A percentile compares a stretch with the other conserved stretches of the same genome.
Conservation (phyloP, 2,329 filamentous ascomycete genomes). For the Sarocladium kiliense region DNA sequence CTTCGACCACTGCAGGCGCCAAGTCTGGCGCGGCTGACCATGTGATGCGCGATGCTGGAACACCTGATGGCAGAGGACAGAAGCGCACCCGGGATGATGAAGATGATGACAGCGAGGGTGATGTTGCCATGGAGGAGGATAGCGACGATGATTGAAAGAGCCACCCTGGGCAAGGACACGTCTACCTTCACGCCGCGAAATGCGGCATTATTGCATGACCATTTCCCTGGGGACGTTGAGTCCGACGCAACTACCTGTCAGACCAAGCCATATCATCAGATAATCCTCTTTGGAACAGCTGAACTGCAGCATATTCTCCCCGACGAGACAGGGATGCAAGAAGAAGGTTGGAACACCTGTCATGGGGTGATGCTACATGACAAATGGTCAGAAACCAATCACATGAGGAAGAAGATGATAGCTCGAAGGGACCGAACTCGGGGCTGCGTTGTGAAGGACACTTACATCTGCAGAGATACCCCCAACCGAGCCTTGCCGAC, state of each 20-base stretch:
- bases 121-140: conserved; percentile 65
- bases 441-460: conserved; percentile 25
- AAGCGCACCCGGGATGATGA: conserved; percentile 67
- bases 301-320: conserved; percentile 69
- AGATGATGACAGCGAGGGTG: conserved; percentile 63
- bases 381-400: conserved; percentile 15
- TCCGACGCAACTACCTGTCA: conserved; percentile 75
- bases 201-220: conserved; percentile 26
- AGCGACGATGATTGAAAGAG: conserved; percentile 62
- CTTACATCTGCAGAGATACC: conserved; percentile 73
- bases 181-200: neutral
- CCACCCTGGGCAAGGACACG: neutral
- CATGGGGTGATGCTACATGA: conserved; percentile 70
- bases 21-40: conserved; percentile 47
- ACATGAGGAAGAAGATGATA: neutral
- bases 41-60: conserved; percentile 44
- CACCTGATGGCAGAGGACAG: conserved; percentile 50
- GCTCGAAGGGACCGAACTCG: conserved; percentile 18
- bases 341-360: conserved; percentile 78
- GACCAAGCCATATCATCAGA: conserved; percentile 82
- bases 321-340: conserved; percentile 86
- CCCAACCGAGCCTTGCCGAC: conserved; percentile 58
- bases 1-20: conserved; percentile 36
- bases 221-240: conserved; percentile 71
- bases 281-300: conserved; percentile 62